A percentile compares a stretch with the other conserved stretches of the same genome.
phyloP scores from a whole-genome alignment of 1,139 yeast species.

The Taphrina communis region DNA sequence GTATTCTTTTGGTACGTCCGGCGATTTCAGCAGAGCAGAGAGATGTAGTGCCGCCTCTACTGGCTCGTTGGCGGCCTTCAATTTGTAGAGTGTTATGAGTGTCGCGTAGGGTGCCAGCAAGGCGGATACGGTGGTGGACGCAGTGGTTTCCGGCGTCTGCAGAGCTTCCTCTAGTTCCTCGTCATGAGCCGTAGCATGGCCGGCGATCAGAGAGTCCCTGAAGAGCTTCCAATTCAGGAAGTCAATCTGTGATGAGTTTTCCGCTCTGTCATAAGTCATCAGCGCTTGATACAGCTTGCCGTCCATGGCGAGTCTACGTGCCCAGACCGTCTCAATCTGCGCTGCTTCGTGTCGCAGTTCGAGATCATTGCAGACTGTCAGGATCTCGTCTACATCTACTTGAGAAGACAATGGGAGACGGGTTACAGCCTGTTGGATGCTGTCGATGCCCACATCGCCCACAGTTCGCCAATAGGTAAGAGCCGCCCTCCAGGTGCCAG shows the following conservation, averaged over 20 bases:
- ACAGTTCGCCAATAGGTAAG: constrained; percentile 39
- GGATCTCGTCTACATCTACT: constrained; percentile 19
- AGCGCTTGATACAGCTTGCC: constrained; percentile 37
- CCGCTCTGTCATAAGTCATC: constrained; percentile 35
- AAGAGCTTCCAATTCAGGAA: constrained; percentile 40
- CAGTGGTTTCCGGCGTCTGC: constrained; percentile 17
- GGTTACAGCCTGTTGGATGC: constrained; percentile 32
- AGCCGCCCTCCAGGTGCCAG: constrained; percentile 36
- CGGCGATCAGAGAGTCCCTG: constrained; percentile 9
- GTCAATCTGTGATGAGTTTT: constrained; percentile 24
- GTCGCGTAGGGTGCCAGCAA: constrained; percentile 38
- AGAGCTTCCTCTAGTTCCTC: constrained; percentile 20
- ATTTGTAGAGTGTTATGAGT: constrained; percentile 1
- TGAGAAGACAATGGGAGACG: constrained; percentile 22
- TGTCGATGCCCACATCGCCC: constrained; percentile 39
- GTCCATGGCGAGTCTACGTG: constrained; percentile 16
- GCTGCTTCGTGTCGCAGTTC: constrained; percentile 36
- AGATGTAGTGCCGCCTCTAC: constrained; percentile 15
- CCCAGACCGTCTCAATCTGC: constrained; percentile 39
- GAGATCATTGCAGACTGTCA: constrained; percentile 36
- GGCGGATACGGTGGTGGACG: constrained; percentile 14
- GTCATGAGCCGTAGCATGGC: constrained; percentile 20
- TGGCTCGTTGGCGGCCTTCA: constrained; percentile 1
- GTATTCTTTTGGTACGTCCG: constrained; percentile 31
- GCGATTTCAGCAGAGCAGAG: constrained; percentile 15